Conservation (phyloP, 2,329 filamentous ascomycete genomes). For the Xylaria polymorpha region DNA sequence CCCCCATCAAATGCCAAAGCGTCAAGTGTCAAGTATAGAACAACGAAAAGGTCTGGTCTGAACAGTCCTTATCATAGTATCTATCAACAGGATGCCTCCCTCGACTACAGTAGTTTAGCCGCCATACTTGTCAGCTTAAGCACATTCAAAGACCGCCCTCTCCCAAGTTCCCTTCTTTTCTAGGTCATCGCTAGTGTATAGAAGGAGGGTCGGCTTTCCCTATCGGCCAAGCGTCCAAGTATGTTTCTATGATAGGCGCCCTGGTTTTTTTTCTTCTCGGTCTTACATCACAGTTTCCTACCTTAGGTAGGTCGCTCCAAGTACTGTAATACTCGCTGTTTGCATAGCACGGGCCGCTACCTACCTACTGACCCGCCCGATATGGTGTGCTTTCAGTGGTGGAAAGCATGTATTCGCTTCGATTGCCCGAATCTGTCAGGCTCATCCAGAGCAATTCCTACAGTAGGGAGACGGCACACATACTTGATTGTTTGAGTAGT, state of each 20-base stretch:
- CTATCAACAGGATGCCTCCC: background rate
- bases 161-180: background rate
- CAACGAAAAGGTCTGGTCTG: background rate
- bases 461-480: background rate
- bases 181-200: background rate
- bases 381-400: constrained; percentile 6
- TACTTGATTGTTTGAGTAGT: background rate
- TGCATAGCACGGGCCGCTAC: constrained; percentile 27
- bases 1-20: background rate
- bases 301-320: background rate
- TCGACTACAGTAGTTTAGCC: background rate
- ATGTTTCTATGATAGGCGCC: background rate
- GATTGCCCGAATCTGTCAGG: constrained; percentile 23
- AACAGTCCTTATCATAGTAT: constrained; percentile 1
- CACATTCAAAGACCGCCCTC: background rate
- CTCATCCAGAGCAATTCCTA: constrained; percentile 1
- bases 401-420: constrained; percentile 27
- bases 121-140: constrained; percentile 12
- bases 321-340: constrained; percentile 30
- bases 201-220: background rate
- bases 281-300: background rate
- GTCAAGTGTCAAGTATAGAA: background rate
- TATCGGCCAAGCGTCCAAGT: background rate
- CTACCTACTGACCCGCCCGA: constrained; percentile 6
- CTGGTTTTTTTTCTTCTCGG: background rate